Conservation (phyloP, 2,329 filamentous ascomycete species). For the Aspergillus costaricaensis region DNA sequence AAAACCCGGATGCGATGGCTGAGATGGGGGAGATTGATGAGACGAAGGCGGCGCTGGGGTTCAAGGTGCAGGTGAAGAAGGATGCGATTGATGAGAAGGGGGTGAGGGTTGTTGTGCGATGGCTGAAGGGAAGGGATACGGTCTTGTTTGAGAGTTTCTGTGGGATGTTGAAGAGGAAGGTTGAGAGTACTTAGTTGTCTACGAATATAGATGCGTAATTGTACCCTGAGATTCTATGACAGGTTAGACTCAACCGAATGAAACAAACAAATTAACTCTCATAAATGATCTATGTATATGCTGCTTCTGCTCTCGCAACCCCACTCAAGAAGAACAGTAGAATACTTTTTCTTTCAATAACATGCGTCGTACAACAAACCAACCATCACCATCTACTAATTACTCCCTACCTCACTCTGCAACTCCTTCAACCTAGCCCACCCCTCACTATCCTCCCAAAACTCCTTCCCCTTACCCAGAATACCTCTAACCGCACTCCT, state of each 20-base stretch:
- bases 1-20: constrained; percentile 25
- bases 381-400: not conserved
- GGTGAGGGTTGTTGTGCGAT: constrained; percentile 60
- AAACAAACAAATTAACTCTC: not conserved
- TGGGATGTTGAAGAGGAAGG: constrained; percentile 69
- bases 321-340: not conserved
- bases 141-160: constrained; percentile 84
- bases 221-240: too few relatives aligned
- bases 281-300: not conserved
- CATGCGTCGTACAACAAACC: constrained; percentile 5
- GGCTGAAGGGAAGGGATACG: constrained; percentile 73
- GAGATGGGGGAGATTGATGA: constrained; percentile 37
- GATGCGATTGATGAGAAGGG: constrained; percentile 37
- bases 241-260: not conserved
- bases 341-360: not conserved
- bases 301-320: not conserved
- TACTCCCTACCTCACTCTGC: constrained; percentile 37
- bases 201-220: too few relatives aligned
- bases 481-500: constrained; percentile 81
- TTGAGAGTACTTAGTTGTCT: constrained; percentile 22
- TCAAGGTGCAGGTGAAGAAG: constrained; percentile 56
- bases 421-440: constrained; percentile 43
- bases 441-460: constrained; percentile 70
- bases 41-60: constrained; percentile 56
- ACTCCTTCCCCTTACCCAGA: constrained; percentile 76